A percentile compares a stretch with the other conserved stretches of the same genome.
Conservation (phyloP, 2,329 filamentous ascomycete genomes). For the Chrysoporthe austroafricana region DNA sequence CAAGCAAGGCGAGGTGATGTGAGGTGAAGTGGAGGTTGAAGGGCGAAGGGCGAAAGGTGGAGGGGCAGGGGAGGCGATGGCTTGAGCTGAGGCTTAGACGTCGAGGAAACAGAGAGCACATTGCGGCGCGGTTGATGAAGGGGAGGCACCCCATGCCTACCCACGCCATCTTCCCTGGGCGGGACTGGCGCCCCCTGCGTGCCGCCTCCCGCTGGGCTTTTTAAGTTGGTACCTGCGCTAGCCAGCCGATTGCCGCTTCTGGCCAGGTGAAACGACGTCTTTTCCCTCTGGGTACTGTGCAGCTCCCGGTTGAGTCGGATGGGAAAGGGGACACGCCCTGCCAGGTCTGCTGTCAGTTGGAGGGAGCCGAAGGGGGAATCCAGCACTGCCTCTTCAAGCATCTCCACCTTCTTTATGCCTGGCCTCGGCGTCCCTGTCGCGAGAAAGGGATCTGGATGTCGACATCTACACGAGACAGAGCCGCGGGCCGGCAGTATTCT, state of each 20-base stretch:
- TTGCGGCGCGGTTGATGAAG: slow-evolving; percentile 3
- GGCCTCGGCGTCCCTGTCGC: not conserved
- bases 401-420: slow-evolving; percentile 7
- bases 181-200: slow-evolving; percentile 3
- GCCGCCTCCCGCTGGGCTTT: slow-evolving; percentile 2
- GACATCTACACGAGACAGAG: not conserved
- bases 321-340: not conserved
- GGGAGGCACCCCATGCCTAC: not conserved
- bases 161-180: not conserved
- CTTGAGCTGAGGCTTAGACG: not conserved
- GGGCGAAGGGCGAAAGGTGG: not conserved
- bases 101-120: not conserved
- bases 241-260: not conserved
- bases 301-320: not conserved
- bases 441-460: not conserved
- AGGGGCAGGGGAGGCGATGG: not conserved
- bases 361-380: not conserved
- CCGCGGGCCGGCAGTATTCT: not conserved
- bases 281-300: not conserved
- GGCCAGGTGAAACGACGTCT: slow-evolving; percentile 3
- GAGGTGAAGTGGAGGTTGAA: not conserved
- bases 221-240: slow-evolving; percentile 10
- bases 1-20: too few species aligned
- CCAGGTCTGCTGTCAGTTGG: not conserved
- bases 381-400: slow-evolving; percentile 3